These are phyloP conservation scores for Yarrowia sp. DNA, from an alignment of 805 yeast genomes.

Conservation along the genomic window DNA sequence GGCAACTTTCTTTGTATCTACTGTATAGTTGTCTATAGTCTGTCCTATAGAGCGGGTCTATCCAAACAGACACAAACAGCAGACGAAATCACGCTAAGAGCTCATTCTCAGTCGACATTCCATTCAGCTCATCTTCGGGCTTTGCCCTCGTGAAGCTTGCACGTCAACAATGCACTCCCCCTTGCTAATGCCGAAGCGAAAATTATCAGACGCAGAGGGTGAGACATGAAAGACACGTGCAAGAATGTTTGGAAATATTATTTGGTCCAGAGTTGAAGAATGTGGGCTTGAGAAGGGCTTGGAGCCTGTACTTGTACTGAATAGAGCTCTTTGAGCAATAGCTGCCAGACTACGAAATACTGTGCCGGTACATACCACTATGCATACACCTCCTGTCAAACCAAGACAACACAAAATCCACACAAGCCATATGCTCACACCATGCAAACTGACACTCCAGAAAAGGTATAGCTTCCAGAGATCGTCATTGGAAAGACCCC, in stretches of 20 bases:
- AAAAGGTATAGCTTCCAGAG: background rate
- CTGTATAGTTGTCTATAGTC: no score
- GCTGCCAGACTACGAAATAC: no score
- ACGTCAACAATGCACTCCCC: background rate
- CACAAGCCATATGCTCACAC: background rate
- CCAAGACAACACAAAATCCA: no score
- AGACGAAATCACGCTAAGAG: no score
- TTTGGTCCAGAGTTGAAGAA: background rate
- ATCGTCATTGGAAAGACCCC: background rate
- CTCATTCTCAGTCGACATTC: no score
- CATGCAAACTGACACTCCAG: background rate
- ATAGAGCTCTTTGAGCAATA: no score
- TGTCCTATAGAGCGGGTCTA: no score
- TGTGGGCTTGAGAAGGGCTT: no score
- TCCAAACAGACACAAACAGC: no score
- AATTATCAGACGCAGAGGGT: background rate
- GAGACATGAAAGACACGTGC: background rate
- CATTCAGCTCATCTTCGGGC: background rate
- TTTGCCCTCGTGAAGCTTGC: background rate
- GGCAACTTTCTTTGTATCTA: no score
- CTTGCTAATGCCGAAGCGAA: conserved; percentile 4
- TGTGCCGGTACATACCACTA: no score
- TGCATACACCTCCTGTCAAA: no score
- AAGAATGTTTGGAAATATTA: background rate
- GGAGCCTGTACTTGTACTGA: background rate